These are phyloP conservation scores for Piromyces finnis DNA, from an alignment of 192 early-diverging fungal genomes.

Conservation along the genomic window DNA sequence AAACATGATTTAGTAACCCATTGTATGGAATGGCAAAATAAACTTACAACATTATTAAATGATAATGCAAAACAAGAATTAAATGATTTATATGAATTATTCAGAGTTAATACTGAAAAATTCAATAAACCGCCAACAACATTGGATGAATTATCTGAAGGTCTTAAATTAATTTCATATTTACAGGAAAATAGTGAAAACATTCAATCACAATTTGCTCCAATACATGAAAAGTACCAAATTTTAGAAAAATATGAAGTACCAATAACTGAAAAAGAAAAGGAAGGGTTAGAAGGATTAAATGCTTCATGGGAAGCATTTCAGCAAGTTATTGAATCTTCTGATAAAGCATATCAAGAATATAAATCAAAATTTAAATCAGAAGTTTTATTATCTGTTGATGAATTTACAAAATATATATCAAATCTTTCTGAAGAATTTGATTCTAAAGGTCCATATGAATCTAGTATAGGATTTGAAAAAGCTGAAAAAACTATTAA, in stretches of 20 bases:
- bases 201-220: slow-evolving; percentile 35
- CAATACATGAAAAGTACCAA: slow-evolving; percentile 38
- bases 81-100: slow-evolving; percentile 30
- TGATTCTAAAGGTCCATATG: slow-evolving; percentile 25
- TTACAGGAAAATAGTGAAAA: slow-evolving; percentile 20
- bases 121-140: slow-evolving; percentile 24
- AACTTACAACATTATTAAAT: slow-evolving; percentile 40
- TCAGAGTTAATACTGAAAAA: slow-evolving; percentile 22
- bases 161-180: slow-evolving; percentile 21
- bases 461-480: slow-evolving; percentile 19
- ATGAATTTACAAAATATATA: slow-evolving; percentile 25
- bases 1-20: slow-evolving; percentile 43
- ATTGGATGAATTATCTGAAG: slow-evolving; percentile 34
- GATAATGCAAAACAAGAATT: slow-evolving; percentile 17
- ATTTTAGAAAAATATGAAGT: slow-evolving; percentile 46
- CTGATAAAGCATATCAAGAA: slow-evolving; percentile 33
- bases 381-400: slow-evolving; percentile 22
- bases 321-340: slow-evolving; percentile 20
- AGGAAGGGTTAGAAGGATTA: slow-evolving; percentile 19
- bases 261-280: slow-evolving; percentile 33
- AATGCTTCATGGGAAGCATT: slow-evolving; percentile 19
- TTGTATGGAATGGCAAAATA: slow-evolving; percentile 40
- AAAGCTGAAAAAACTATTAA: slow-evolving; percentile 25
- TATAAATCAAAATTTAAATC: slow-evolving; percentile 33
- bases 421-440: slow-evolving; percentile 27